Evolutionary conservation across 306 rosid species (phyloP).

Genomic region (Gleditsia sinensis): DNA sequence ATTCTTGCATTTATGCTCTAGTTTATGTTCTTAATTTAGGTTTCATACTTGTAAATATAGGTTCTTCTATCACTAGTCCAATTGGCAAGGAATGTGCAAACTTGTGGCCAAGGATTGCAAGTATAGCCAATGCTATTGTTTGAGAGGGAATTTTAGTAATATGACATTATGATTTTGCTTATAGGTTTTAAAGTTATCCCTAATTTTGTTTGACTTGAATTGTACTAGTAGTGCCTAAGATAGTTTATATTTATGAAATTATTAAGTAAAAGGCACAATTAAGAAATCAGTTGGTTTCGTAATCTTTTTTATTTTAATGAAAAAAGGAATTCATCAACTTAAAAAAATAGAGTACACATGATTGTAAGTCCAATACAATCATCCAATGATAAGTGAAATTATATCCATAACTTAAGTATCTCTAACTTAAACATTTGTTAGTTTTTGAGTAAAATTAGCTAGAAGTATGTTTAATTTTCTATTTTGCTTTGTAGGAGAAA

Average conservation of each 20-base stretch:
- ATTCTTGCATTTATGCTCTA: not conserved
- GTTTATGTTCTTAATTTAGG: not conserved
- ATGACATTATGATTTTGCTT: not conserved
- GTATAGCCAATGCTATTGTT: slow-evolving; percentile 90
- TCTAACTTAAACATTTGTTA: too few relatives aligned
- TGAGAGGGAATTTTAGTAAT: slow-evolving; percentile 26
- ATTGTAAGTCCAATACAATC: not conserved
- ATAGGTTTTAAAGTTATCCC: not conserved
- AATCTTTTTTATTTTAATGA: not conserved
- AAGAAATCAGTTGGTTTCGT: not conserved
- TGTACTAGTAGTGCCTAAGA: not conserved
- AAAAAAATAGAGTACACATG: too few relatives aligned
- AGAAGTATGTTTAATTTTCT: too few relatives aligned
- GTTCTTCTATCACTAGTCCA: slow-evolving; percentile 89
- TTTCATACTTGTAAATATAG: slow-evolving; percentile 30
- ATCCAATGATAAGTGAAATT: too few relatives aligned
- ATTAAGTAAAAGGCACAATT: not conserved
- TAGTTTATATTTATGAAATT: not conserved
- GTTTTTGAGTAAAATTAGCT: too few relatives aligned
- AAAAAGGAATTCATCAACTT: too few relatives aligned
- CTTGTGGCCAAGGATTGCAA: slow-evolving; percentile 94
- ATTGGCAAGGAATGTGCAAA: slow-evolving; percentile 92
- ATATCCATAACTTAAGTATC: too few relatives aligned
- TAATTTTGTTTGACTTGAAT: slow-evolving; percentile 28
- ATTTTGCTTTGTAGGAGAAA: too few relatives aligned